Evolutionary conservation across 306 rosid genomes (phyloP).

Genomic region (Ammopiptanthus mongolicus): DNA sequence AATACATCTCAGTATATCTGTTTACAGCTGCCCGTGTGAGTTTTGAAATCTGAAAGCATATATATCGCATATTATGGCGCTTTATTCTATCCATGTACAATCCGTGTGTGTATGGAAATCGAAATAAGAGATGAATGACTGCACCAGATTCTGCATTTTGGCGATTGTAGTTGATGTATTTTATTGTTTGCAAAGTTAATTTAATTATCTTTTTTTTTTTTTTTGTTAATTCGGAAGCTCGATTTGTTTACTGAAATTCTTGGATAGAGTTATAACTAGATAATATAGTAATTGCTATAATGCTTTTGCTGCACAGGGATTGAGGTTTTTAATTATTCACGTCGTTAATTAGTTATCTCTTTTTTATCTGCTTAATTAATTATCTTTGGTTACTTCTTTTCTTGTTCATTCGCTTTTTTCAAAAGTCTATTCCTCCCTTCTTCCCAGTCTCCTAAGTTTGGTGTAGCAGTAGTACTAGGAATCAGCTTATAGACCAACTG

Average conservation of each 20-base stretch:
- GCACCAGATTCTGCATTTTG: not conserved
- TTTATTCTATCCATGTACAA: constrained; percentile 20
- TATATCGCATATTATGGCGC: not conserved
- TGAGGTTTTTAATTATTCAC: not conserved
- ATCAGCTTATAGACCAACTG: not conserved
- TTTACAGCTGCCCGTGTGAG: not conserved
- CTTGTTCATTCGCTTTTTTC: not conserved
- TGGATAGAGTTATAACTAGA: not conserved
- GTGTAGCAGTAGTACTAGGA: not conserved
- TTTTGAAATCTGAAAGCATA: constrained; percentile 2
- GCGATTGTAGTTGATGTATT: not conserved
- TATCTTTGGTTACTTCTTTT: not conserved
- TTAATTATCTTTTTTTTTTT: no score
- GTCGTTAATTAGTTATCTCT: not conserved
- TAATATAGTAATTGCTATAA: not conserved
- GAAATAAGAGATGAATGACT: not conserved
- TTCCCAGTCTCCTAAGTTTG: not conserved
- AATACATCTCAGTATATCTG: not conserved
- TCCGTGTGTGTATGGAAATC: constrained; percentile 14
- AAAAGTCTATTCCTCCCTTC: not conserved
- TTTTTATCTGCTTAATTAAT: not conserved
- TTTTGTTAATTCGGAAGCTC: not conserved
- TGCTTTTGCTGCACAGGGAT: not conserved
- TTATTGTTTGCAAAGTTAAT: not conserved
- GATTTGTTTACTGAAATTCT: not conserved